These are phyloP conservation scores for Fraxinus baroniana DNA, from an alignment of 305 asterid genomes.

Conservation along the genomic window DNA sequence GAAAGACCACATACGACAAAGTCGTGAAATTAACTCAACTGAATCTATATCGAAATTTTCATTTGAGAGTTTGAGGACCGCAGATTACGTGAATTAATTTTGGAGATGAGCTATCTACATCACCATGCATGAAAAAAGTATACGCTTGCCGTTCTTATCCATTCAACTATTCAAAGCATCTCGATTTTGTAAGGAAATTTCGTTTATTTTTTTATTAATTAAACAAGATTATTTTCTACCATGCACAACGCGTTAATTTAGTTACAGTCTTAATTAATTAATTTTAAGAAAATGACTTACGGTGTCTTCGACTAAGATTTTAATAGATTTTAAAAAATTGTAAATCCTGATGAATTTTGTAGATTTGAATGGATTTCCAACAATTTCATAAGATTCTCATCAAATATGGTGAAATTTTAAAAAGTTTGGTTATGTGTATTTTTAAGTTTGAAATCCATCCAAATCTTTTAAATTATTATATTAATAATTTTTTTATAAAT, in stretches of 20 bases:
- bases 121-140: background rate
- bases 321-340: too few species aligned
- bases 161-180: background rate
- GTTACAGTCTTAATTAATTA: background rate
- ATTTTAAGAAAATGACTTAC: background rate
- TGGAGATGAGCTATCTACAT: background rate
- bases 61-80: background rate
- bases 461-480: too few species aligned
- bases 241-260: background rate
- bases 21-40: too few species aligned
- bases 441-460: too few species aligned
- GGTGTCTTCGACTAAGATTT: too few species aligned
- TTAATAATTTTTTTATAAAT: too few species aligned
- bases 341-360: too few species aligned
- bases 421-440: too few species aligned
- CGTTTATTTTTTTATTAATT: background rate
- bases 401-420: too few species aligned
- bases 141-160: background rate
- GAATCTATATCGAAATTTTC: background rate
- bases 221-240: background rate
- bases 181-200: background rate
- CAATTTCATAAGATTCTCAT: too few species aligned
- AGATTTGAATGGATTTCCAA: too few species aligned
- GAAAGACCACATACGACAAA: too few species aligned
- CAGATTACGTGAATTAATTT: background rate